phyloP scores from a whole-genome alignment of 2,329 filamentous ascomycete species.

The Nemania diffusa region DNA sequence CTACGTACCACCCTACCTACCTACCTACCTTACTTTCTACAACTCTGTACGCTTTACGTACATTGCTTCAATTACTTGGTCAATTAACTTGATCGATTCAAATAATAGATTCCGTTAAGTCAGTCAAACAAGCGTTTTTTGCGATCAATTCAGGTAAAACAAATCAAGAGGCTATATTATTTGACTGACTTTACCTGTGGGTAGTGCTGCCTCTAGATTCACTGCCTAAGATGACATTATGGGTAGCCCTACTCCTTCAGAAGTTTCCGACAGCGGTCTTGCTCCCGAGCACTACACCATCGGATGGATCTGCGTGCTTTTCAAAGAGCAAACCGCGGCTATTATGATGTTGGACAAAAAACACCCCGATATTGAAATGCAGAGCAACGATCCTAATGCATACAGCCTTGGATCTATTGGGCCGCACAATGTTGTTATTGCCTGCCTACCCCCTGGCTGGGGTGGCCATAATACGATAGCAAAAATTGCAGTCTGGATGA shows the following conservation, averaged over 20 bases:
- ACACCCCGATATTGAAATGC: neutral
- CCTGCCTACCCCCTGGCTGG: conserved; percentile 40
- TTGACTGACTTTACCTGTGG: too few species aligned
- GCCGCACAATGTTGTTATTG: conserved; percentile 40
- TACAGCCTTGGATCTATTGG: conserved; percentile 41
- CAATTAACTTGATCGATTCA: too few species aligned
- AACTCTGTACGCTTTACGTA: too few species aligned
- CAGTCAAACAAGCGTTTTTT: too few species aligned
- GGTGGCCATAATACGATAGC: conserved; percentile 50
- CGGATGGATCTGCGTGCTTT: conserved; percentile 9
- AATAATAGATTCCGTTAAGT: too few species aligned
- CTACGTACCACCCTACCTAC: too few species aligned
- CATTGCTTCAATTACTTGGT: too few species aligned
- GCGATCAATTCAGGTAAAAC: too few species aligned
- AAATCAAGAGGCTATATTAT: too few species aligned
- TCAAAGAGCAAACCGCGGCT: conserved; percentile 15
- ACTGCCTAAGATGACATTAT: neutral
- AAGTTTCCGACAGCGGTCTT: neutral
- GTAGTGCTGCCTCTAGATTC: neutral
- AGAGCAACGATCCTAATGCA: conserved; percentile 25
- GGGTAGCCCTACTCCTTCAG: neutral
- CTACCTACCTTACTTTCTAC: too few species aligned
- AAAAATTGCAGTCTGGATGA: conserved; percentile 47
- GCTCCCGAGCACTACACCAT: conserved; percentile 3
- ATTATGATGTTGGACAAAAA: conserved; percentile 14